phyloP scores from a whole-genome alignment of 1,139 yeast genomes.

The Meyerozyma guilliermondii region DNA sequence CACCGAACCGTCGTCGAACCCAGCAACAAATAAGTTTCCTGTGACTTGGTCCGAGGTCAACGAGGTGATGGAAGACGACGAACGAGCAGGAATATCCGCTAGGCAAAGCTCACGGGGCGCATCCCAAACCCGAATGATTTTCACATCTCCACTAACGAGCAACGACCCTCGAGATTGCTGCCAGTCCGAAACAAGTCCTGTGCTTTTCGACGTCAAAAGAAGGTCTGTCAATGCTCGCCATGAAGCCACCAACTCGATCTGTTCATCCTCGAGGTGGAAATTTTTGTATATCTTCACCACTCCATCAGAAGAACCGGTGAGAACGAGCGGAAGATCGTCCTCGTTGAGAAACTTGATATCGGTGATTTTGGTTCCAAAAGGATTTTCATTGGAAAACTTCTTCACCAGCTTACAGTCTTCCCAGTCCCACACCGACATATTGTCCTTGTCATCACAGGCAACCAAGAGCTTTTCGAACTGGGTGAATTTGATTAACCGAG shows the following conservation, averaged over 20 bases:
- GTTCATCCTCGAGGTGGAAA: constrained; percentile 49
- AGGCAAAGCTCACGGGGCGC: constrained; percentile 89
- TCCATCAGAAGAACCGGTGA: constrained; percentile 93
- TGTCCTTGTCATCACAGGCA: constrained; percentile 81
- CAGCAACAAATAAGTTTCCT: constrained; percentile 87
- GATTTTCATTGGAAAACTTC: constrained; percentile 78
- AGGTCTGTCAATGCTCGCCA: constrained; percentile 94
- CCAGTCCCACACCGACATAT: constrained; percentile 90
- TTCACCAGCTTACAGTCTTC: constrained; percentile 49
- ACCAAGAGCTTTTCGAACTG: constrained; percentile 87
- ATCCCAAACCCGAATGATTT: constrained; percentile 90
- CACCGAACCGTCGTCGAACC: constrained; percentile 89
- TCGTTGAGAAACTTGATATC: constrained; percentile 85
- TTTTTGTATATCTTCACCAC: constrained; percentile 80
- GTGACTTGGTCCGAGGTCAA: constrained; percentile 94
- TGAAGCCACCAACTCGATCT: constrained; percentile 66
- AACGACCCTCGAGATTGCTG: constrained; percentile 93
- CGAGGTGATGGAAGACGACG: constrained; percentile 83
- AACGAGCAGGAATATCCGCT: constrained; percentile 85
- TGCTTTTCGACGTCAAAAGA: constrained; percentile 70
- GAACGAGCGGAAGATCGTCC: constrained; percentile 79
- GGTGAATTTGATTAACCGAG: constrained; percentile 71
- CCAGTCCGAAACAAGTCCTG: constrained; percentile 91
- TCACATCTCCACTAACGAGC: constrained; percentile 92
- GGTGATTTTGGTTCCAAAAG: constrained; percentile 82